Evolutionary conservation across 163 green algal genomes (phyloP), one percentile per base, ranked within the genome.

Genomic region (Scenedesmus sp.): DNA sequence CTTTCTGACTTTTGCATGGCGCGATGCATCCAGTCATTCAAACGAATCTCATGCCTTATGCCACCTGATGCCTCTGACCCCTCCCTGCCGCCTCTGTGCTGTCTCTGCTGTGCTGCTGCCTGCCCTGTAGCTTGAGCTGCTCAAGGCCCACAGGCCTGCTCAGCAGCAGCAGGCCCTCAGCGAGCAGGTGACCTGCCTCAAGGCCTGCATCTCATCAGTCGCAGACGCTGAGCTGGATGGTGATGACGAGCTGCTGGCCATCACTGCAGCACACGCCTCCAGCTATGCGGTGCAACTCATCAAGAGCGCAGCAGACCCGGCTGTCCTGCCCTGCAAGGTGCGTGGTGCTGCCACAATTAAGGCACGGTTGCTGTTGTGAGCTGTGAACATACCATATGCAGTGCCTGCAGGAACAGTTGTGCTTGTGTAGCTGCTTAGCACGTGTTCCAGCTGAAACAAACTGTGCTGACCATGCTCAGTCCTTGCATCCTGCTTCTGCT

Each of bases 171-270:
- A 82, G 34, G 16, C 76, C 34, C 76, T 57, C 26, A 64, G 60
- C 62, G 60, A 74, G 52, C 82, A 88, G 81, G 82, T 92, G 20
- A 46, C 67, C 34, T 54, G 82, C 64, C 90, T 93, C n/a, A 93
- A 93, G 83, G 55, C 15, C 8, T 82, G 84, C 83, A 85, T 92
- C 46, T 81, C 90, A 60, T 88, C 88, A n/a, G 91, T 95, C 46
- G 93, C 93, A 55, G 94, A 96, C 57, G 93, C 94, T 2, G 94
- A 96, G 87, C 87, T 95, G 52, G 79, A 93, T 9, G 88, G 86
- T 34, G 93, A 95, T 87, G 86, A 73, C 6, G 56, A 76, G 34
- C 20, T 94, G 46, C 16, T 90, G 54, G 70, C 89, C 9, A 73
- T 96, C 2, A 92, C 93, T 9, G 91, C 86, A 54, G 76, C 90